A percentile compares a stretch with the other conserved stretches of the same genome.
These are phyloP conservation scores for barley (Hordeum vulgare) DNA, from an alignment of 176 grass and related monocot genomes.

Conservation along the genomic window MorexV3_pseudomolecules_assembly NC_058520.1:72820214-72820713, in stretches of 20 bases:
- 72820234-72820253: slow-evolving; percentile 30
- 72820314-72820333: slow-evolving; percentile 34
- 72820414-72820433: background rate
- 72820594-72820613: background rate
- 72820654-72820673: background rate
- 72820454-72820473: slow-evolving; percentile 37
- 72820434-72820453: slow-evolving; percentile 13
- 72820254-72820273: slow-evolving; percentile 35
- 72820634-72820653: background rate
- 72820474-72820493: slow-evolving; percentile 41
- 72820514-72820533: slow-evolving; percentile 24
- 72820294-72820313: slow-evolving; percentile 35
- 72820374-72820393: slow-evolving; percentile 20
- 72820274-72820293: slow-evolving; percentile 48
- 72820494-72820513: slow-evolving; percentile 35
- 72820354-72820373: slow-evolving; percentile 54
- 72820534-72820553: slow-evolving; percentile 23
- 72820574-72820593: background rate
- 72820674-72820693: background rate
- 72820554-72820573: background rate
- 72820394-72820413: slow-evolving; percentile 9
- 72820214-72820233: slow-evolving; percentile 40
- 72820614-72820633: background rate
- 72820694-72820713: background rate
- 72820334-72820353: slow-evolving; percentile 50